Base-by-base conservation (phyloP, 305 asterid genomes). In the Fraxinus ornus region DNA sequence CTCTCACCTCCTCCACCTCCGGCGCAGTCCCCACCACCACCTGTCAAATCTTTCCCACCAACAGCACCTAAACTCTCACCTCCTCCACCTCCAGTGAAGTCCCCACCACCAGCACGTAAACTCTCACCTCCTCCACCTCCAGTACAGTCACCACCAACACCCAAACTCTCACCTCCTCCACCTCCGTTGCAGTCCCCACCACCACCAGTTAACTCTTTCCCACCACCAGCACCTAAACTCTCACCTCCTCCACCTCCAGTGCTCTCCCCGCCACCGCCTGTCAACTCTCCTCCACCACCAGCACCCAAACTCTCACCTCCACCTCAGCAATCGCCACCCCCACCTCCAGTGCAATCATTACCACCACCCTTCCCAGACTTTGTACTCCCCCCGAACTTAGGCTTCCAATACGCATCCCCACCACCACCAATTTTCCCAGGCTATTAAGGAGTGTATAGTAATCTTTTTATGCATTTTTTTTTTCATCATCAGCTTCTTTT, bases 261-360 rank as follows among this genome's bases (percentile, higher is more conserved):
- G 6, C 55, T 44, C 9, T 70, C 84, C 3, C 70, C 83, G 47
- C 85, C 84, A 36, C 83, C 84, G 2, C 78, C 85, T 3, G 30
- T 21, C 12, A 60, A 60, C 30, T 60, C 30, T 60, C 30, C 30
- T 0, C 19, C 75, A 28, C 75, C 75, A 66, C 19, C 76, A 5
- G 39, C 44, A 36, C 70, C 52, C 3, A 24, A 64, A 64, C 73
- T 64, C 24, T 79, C n/a, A 9, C 72, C 82, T 3, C 80, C 70
- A 26, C 39, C 28, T 3, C 28, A 60, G 24, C 3, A 9, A 3
- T 12, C 70, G 6, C 49, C 77, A 10, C 57, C 72, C 30, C 71
- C 83, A 28, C 68, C 71, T 1, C 15, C 5, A 21, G 57, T 64
- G 26, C 15, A 9, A 7, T n/a, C 76, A 26, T 26, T 62, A 10